A percentile compares a stretch with the other conserved stretches of the same genome.
These are phyloP conservation scores for Aspergillus aculeatus DNA, from an alignment of 2,329 filamentous ascomycete species.

Conservation along the genomic window DNA sequence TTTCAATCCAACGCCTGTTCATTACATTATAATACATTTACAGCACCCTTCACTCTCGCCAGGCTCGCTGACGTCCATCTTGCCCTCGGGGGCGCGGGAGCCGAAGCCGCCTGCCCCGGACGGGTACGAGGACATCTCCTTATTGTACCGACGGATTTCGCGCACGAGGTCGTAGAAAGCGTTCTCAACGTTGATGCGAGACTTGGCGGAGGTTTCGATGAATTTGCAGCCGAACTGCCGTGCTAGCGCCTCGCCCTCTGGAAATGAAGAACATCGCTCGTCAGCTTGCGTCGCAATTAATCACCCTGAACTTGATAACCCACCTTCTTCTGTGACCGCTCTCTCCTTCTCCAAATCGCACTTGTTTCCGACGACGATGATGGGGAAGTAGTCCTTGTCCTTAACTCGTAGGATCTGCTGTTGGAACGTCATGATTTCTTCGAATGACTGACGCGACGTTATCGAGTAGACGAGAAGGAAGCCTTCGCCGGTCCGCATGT, in stretches of 20 bases:
- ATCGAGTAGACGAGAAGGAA: conserved; percentile 98
- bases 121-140: conserved; percentile 89
- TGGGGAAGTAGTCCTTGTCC: conserved; percentile 99
- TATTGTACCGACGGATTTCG: conserved; percentile 97
- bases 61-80: conserved; percentile 72
- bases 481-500: conserved; percentile 98
- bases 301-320: conserved; percentile 26
- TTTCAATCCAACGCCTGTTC: conserved; percentile 19
- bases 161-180: conserved; percentile 98
- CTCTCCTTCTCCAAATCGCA: conserved; percentile 94
- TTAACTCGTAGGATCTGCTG: conserved; percentile 98
- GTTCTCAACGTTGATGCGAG: conserved; percentile 95
- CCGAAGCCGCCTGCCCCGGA: conserved; percentile 64
- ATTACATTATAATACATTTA: conserved; percentile 79
- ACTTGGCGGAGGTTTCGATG: conserved; percentile 98
- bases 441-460: conserved; percentile 93
- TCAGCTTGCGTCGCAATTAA: neutral
- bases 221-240: conserved; percentile 93
- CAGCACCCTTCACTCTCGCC: conserved; percentile 67
- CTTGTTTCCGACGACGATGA: conserved; percentile 99
- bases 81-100: conserved; percentile 59
- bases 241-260: conserved; percentile 88
- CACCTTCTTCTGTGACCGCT: conserved; percentile 89
- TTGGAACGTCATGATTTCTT: conserved; percentile 98
- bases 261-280: conserved; percentile 11